phyloP scores from a whole-genome alignment of 306 rosid genomes.

The Malus asiatica region DNA sequence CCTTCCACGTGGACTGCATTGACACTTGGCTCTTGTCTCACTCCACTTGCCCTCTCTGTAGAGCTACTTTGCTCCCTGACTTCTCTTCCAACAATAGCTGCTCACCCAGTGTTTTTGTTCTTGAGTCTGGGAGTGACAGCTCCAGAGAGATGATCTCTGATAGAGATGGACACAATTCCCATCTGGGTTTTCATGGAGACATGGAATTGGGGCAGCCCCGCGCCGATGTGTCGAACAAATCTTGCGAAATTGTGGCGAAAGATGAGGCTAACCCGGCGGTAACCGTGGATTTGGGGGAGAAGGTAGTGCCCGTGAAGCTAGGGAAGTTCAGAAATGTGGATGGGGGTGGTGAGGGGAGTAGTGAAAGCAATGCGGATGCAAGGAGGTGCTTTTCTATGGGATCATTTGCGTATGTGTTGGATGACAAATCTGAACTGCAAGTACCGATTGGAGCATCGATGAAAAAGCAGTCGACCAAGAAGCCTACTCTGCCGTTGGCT shows the following conservation, averaged over 20 bases:
- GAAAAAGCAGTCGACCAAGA: conserved; percentile 47
- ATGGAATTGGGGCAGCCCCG: conserved; percentile 36
- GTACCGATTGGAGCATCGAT: conserved; percentile 64
- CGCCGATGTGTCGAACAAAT: not conserved
- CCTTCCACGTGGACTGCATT: conserved; percentile 86
- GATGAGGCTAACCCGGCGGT: conserved; percentile 14
- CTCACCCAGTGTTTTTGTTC: conserved; percentile 73
- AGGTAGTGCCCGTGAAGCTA: conserved; percentile 66
- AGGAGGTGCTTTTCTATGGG: conserved; percentile 98
- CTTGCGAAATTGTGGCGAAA: conserved; percentile 29
- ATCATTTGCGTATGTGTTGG: conserved; percentile 80
- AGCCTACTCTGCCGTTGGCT: conserved; percentile 40
- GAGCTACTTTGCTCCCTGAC: conserved; percentile 68
- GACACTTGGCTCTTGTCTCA: conserved; percentile 96
- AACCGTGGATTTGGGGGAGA: conserved; percentile 29
- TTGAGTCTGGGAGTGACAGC: conserved; percentile 82
- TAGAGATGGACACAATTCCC: conserved; percentile 43
- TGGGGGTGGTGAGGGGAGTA: conserved; percentile 40
- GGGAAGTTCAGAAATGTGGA: conserved; percentile 77
- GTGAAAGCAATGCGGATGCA: conserved; percentile 42
- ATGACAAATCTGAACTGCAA: conserved; percentile 53
- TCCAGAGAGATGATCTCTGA: conserved; percentile 62
- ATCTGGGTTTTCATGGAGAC: conserved; percentile 26
- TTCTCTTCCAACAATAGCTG: conserved; percentile 29
- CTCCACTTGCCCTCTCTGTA: conserved; percentile 90